These are phyloP conservation scores for Thymus quinquecostatus DNA, from an alignment of 257 asterid genomes.

Conservation along the genomic window DNA sequence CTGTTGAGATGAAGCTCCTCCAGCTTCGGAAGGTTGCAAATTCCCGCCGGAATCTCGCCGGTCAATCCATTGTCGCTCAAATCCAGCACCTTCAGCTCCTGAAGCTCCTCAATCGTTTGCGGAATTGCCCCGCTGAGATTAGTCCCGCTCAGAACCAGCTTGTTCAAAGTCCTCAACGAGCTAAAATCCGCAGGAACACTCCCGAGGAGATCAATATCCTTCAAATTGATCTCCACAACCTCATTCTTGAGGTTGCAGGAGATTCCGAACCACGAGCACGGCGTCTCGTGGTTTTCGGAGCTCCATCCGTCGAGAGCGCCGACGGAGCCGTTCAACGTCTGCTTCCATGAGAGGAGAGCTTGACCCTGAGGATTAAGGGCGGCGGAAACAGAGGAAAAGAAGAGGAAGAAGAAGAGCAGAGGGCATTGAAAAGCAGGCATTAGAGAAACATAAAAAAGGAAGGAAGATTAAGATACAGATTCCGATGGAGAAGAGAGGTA, in stretches of 20 bases:
- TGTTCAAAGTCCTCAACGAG: constrained; percentile 43
- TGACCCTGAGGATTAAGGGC: constrained; percentile 58
- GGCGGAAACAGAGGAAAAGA: constrained; percentile 32
- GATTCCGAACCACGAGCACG: constrained; percentile 52
- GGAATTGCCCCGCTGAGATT: constrained; percentile 68
- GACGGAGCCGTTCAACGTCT: constrained; percentile 51
- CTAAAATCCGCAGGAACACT: constrained; percentile 50
- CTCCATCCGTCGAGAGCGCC: constrained; percentile 59
- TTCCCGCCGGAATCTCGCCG: constrained; percentile 59
- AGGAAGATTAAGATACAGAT: constrained; percentile 38
- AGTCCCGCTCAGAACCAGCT: constrained; percentile 58
- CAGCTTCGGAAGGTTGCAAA: constrained; percentile 49
- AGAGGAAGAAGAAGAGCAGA: constrained; percentile 35
- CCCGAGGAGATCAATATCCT: constrained; percentile 62
- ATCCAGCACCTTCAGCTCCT: constrained; percentile 46
- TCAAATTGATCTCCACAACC: constrained; percentile 55
- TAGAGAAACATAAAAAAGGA: constrained; percentile 26
- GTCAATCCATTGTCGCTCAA: constrained; percentile 64
- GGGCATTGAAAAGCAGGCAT: constrained; percentile 48
- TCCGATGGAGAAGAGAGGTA: constrained; percentile 50
- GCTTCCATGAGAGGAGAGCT: constrained; percentile 66
- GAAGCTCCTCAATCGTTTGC: constrained; percentile 46
- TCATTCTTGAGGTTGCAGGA: constrained; percentile 55
- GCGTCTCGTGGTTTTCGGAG: constrained; percentile 36
- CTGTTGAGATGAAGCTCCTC: constrained; percentile 56